These are phyloP conservation scores for Pyracantha coccinea DNA, from an alignment of 331 rosid species.

Conservation along the genomic window DNA sequence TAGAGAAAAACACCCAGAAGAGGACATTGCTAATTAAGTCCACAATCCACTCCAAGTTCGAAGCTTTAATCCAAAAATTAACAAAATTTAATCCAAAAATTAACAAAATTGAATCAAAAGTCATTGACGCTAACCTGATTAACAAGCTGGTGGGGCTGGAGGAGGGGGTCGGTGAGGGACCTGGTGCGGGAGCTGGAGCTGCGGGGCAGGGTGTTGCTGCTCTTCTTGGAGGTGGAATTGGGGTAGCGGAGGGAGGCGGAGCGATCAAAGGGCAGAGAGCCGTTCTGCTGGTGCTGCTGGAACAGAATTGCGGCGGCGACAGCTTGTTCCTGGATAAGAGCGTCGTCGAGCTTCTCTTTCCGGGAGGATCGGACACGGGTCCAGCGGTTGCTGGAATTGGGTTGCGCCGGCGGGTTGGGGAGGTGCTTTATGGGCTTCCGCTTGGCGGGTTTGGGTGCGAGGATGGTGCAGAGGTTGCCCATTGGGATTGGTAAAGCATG, in stretches of 20 bases:
- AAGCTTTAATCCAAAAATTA: neutral
- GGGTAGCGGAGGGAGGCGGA: constrained; percentile 67
- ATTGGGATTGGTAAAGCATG: constrained; percentile 38
- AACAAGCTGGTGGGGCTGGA: constrained; percentile 88
- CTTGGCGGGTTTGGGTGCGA: constrained; percentile 29
- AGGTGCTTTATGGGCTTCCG: constrained; percentile 42
- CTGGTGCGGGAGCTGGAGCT: constrained; percentile 88
- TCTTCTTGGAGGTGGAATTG: constrained; percentile 50
- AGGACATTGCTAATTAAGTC: neutral
- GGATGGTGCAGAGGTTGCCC: constrained; percentile 75
- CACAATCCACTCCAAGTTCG: neutral
- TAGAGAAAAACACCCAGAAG: neutral
- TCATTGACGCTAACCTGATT: constrained; percentile 40
- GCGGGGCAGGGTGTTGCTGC: constrained; percentile 44
- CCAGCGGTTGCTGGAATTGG: constrained; percentile 47
- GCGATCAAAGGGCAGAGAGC: constrained; percentile 59
- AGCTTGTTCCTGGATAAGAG: constrained; percentile 62
- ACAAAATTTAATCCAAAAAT: neutral
- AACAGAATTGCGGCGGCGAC: constrained; percentile 82
- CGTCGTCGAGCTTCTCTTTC: constrained; percentile 45
- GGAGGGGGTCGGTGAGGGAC: constrained; percentile 80
- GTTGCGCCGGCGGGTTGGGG: constrained; percentile 27
- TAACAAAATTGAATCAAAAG: neutral
- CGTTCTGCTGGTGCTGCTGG: constrained; percentile 55
- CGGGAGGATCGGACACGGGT: constrained; percentile 50